phyloP scores from a whole-genome alignment of 2,329 filamentous ascomycete genomes.

The Xylariaceae sp. region DNA sequence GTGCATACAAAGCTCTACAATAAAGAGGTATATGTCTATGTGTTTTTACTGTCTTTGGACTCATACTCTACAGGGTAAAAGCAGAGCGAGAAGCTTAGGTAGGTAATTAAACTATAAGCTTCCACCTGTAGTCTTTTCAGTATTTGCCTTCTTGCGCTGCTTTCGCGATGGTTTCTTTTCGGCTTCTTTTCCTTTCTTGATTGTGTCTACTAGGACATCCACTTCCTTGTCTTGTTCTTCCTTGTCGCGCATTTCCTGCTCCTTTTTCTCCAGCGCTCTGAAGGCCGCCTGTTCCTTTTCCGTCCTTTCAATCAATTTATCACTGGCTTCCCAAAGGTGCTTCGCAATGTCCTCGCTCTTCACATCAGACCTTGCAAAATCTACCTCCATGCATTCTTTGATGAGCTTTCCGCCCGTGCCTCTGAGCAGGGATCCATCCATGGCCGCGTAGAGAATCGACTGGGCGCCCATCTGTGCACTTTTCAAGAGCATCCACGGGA shows the following conservation, averaged over 20 bases:
- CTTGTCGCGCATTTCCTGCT: constrained; percentile 32
- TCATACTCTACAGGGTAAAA: too few relatives aligned
- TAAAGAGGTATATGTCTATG: too few relatives aligned
- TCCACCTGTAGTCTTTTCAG: constrained; percentile 19
- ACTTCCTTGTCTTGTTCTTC: constrained; percentile 29
- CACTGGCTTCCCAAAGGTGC: constrained; percentile 85
- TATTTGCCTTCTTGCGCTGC: constrained; percentile 30
- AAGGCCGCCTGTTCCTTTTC: constrained; percentile 70
- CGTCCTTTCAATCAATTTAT: constrained; percentile 73
- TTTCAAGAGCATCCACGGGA: constrained; percentile 88
- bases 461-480: constrained; percentile 80
- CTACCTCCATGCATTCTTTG: constrained; percentile 82
- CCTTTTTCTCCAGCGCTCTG: constrained; percentile 39
- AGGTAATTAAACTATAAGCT: too few relatives aligned
- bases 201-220: constrained; percentile 26
- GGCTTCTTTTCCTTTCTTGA: constrained; percentile 33
- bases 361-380: constrained; percentile 68
- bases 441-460: constrained; percentile 77
- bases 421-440: constrained; percentile 70
- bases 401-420: constrained; percentile 67
- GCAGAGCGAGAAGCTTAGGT: not conserved
- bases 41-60: too few relatives aligned
- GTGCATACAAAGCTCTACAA: too few relatives aligned
- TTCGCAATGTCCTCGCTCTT: constrained; percentile 76
- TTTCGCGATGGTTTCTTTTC: constrained; percentile 31